Evolutionary conservation across 2,329 filamentous ascomycete species (phyloP), one percentile per base, ranked within the genome.

Genomic region (Aspergillus fructus): DNA sequence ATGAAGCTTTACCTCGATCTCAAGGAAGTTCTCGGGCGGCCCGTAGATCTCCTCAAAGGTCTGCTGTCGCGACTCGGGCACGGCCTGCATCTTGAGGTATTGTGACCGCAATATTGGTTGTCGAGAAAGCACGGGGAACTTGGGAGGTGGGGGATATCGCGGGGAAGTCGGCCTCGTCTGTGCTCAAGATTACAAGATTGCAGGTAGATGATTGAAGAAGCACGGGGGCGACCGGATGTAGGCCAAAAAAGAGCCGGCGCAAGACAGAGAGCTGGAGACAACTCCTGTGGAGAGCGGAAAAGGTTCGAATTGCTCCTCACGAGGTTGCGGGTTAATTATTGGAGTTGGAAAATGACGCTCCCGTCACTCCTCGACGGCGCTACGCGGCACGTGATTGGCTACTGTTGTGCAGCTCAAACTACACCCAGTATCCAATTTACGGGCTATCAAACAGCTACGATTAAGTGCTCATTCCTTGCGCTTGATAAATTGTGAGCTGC

Each of bases 41-140:
- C 93, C 94, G 77, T 99, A 99, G 75, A 97, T 96, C 83, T 99
- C 94, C 79, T 99, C 94, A 73, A 97, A 97, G 72, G 89, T 94
- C 81, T 99, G 94, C 78, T 90, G 87, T 69, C 93, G 90, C 66
- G 89, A 79, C 64, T 86, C 84, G 47, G 85, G 84, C 67, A 87
- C 79, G 58, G 84, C 82, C 74, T 87, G 84, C 85, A 87, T 87
- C 49, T 58, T 58, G 15, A 24, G 30, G 45, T 9, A 12, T 24
- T 3, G n/a, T 27, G 17, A 11, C 9, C 15, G 40, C 6, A 40
- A 37, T 23, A 8, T 15, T 49, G 21, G 43, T 19, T n/a, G 47
- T 27, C 8, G 41, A 53, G 15, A 19, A 17, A 13, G 40, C 7
- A 37, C 40, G 55, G 34, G 55, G 45, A 19, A 39, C 13, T 39